Evolutionary conservation across 306 rosid genomes (phyloP).

Genomic region (Cicer chorassanicum): DNA sequence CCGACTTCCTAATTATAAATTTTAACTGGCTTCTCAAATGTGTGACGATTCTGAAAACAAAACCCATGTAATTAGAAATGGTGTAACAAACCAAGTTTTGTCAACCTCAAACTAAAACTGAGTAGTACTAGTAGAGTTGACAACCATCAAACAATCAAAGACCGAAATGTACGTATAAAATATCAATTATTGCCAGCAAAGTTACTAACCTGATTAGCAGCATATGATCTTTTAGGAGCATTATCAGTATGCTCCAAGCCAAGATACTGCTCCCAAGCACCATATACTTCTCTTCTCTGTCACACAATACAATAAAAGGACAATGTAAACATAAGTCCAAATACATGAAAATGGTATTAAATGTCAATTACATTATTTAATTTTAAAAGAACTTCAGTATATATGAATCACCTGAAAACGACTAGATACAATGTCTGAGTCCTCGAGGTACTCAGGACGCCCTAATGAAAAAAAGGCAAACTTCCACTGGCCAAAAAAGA

Average conservation of each 20-base stretch:
- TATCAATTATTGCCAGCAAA: slow-evolving; percentile 5
- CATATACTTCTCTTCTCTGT: slow-evolving; percentile 91
- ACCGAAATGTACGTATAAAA: slow-evolving; percentile 17
- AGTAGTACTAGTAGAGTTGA: not conserved
- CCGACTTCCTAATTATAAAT: slow-evolving; percentile 74
- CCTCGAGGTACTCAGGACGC: slow-evolving; percentile 92
- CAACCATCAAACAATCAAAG: slow-evolving; percentile 13
- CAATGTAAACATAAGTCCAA: slow-evolving; percentile 23
- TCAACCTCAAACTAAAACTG: slow-evolving; percentile 15
- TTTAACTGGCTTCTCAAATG: slow-evolving; percentile 88
- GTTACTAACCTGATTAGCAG: slow-evolving; percentile 73
- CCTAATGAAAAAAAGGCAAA: slow-evolving; percentile 89
- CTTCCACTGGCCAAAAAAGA: slow-evolving; percentile 71
- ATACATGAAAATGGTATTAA: not conserved
- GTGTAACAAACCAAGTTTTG: slow-evolving; percentile 11
- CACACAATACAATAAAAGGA: slow-evolving; percentile 36
- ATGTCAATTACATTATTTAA: not conserved
- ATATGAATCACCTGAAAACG: slow-evolving; percentile 75
- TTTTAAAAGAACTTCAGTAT: not conserved
- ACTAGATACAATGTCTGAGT: slow-evolving; percentile 72
- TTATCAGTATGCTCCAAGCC: slow-evolving; percentile 92
- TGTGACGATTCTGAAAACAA: slow-evolving; percentile 81
- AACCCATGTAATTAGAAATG: slow-evolving; percentile 42
- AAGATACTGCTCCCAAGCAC: slow-evolving; percentile 98
- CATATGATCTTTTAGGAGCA: slow-evolving; percentile 81